Evolutionary conservation across 495 filamentous ascomycete species (phyloP).

Genomic region (Penicillium egyptiacum): DNA sequence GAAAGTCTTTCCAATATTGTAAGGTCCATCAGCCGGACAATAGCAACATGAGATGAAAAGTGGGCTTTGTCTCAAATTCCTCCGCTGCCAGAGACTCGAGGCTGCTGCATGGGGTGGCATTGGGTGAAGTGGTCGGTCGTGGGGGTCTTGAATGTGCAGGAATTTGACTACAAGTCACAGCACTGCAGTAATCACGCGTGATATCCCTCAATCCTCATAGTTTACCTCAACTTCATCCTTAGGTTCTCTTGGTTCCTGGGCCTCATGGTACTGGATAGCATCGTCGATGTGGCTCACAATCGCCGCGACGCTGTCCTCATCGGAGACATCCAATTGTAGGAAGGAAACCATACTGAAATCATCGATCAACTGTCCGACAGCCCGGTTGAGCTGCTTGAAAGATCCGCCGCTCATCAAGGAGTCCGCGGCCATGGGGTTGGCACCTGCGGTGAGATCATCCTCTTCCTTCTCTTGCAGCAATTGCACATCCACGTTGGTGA

Average conservation of each 20-base stretch:
- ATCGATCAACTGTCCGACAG: slow-evolving; percentile 87
- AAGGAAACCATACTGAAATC: slow-evolving; percentile 98
- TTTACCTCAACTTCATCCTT: slow-evolving; percentile 74
- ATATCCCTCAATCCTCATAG: slow-evolving; percentile 47
- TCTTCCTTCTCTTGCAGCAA: slow-evolving; percentile 68
- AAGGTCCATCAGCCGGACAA: background rate
- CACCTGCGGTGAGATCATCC: slow-evolving; percentile 35
- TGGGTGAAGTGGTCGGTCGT: background rate
- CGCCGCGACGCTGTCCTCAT: slow-evolving; percentile 88
- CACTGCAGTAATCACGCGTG: background rate
- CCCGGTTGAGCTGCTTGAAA: slow-evolving; percentile 76
- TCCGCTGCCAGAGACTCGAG: background rate
- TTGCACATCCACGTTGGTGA: slow-evolving; percentile 77
- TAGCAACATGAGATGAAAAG: background rate
- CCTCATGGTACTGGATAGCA: slow-evolving; percentile 92
- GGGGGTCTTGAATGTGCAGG: background rate
- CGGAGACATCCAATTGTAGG: slow-evolving; percentile 81
- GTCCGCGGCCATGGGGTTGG: slow-evolving; percentile 58
- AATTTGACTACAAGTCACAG: background rate
- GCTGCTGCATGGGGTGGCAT: slow-evolving; percentile 2
- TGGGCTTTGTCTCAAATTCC: background rate
- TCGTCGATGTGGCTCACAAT: slow-evolving; percentile 98
- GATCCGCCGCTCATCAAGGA: slow-evolving; percentile 75
- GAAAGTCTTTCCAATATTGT: background rate
- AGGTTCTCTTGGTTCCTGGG: slow-evolving; percentile 89